These are phyloP conservation scores for Cyberlindnera euphorbiae DNA, from an alignment of 805 yeast species.

Conservation along the genomic window DNA sequence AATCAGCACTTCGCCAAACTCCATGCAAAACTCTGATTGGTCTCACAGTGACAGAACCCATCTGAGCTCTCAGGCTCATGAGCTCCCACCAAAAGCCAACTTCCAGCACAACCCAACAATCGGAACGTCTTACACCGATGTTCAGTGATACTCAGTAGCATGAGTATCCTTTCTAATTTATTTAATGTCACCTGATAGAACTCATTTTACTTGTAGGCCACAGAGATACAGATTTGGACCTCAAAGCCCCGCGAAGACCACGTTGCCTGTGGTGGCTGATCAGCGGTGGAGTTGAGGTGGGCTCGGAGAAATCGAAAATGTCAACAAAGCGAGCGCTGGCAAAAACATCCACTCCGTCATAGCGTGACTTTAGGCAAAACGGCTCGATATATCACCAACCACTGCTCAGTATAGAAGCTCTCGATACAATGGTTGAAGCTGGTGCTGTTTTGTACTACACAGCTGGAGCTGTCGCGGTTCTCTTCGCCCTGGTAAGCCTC, in stretches of 20 bases:
- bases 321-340: no score
- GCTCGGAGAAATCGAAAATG: not conserved
- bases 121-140: slow-evolving; percentile 4
- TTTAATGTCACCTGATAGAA: no score
- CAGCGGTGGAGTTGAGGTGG: not conserved
- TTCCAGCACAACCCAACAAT: slow-evolving; percentile 16
- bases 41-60: slow-evolving; percentile 10
- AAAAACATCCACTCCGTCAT: no score
- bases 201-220: no score
- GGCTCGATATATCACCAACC: no score
- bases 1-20: slow-evolving; percentile 14
- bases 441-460: slow-evolving; percentile 1
- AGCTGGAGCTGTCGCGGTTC: slow-evolving; percentile 1
- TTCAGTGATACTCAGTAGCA: slow-evolving; percentile 1
- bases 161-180: no score
- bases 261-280: not conserved
- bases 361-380: no score
- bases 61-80: slow-evolving; percentile 10
- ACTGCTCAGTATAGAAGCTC: no score
- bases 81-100: slow-evolving; percentile 19
- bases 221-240: no score
- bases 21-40: slow-evolving; percentile 10
- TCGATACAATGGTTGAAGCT: not conserved
- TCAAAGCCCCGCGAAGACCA: no score
- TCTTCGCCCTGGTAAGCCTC: slow-evolving; percentile 4